Conservation (phyloP, 2,329 filamentous ascomycete species). For the Penicillium sp. region DNA sequence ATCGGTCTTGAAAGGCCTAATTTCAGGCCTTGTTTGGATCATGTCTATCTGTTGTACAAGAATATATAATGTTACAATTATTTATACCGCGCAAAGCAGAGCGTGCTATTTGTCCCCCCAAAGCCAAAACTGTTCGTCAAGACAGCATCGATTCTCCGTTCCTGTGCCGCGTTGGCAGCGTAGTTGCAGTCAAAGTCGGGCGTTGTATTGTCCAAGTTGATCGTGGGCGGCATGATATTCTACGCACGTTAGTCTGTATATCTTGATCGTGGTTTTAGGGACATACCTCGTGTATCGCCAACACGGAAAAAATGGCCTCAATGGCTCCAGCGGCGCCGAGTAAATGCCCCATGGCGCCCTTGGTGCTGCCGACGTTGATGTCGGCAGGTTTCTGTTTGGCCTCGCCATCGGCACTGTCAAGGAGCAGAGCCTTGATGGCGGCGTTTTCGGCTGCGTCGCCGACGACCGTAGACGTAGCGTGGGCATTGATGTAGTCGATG, state of each 20-base stretch:
- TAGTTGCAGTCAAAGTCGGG: constrained; percentile 78
- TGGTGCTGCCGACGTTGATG: constrained; percentile 87
- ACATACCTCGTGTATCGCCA: constrained; percentile 70
- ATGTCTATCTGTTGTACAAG: constrained; percentile 7
- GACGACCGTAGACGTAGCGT: constrained; percentile 81
- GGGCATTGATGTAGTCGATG: constrained; percentile 92
- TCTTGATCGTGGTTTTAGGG: background rate
- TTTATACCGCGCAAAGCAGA: constrained; percentile 60
- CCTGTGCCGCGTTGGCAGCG: constrained; percentile 67
- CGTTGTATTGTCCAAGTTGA: constrained; percentile 70
- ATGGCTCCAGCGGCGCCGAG: constrained; percentile 87
- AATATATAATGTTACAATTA: constrained; percentile 10
- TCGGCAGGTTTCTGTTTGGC: constrained; percentile 52
- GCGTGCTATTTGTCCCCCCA: constrained; percentile 87
- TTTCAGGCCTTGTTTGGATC: too few relatives aligned
- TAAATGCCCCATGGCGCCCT: constrained; percentile 87
- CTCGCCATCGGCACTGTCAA: constrained; percentile 61
- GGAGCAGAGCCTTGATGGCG: constrained; percentile 74
- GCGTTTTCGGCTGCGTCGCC: constrained; percentile 85
- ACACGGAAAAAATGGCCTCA: constrained; percentile 79
- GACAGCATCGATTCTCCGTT: constrained; percentile 66
- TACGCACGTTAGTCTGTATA: constrained; percentile 35
- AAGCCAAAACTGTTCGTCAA: constrained; percentile 97
- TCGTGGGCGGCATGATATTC: constrained; percentile 77
- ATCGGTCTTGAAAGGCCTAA: too few relatives aligned